Evolutionary conservation across 208 protist species (phyloP).

Genomic region (Leishmania amazonensis): DNA sequence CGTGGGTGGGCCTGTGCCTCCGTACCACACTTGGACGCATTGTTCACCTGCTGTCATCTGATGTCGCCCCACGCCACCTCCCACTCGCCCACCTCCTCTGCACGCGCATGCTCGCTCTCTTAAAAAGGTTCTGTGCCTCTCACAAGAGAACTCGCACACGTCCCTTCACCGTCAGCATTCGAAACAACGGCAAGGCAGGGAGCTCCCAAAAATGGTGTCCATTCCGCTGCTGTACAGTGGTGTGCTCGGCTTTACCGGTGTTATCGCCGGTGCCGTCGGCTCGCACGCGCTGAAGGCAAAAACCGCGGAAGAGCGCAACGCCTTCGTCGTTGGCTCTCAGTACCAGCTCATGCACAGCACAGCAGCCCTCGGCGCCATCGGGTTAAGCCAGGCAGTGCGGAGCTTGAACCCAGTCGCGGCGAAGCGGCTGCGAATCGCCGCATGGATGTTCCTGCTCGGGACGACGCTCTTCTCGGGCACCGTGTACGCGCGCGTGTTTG

Average conservation of each 20-base stretch:
- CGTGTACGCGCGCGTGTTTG: constrained; percentile 46
- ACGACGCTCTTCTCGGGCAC: constrained; percentile 47
- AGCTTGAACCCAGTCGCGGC: constrained; percentile 18
- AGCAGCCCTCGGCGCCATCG: constrained; percentile 32
- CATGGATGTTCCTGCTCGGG: constrained; percentile 36
- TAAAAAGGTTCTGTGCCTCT: background rate
- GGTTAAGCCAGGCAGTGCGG: constrained; percentile 12
- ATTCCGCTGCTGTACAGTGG: constrained; percentile 29
- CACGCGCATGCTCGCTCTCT: background rate
- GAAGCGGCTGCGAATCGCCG: constrained; percentile 20
- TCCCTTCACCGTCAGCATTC: background rate
- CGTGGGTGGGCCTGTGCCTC: background rate
- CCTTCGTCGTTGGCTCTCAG: constrained; percentile 34
- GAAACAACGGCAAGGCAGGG: background rate
- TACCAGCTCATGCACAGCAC: constrained; percentile 65
- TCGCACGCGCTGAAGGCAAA: constrained; percentile 37
- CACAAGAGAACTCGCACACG: background rate
- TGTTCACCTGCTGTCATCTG: background rate
- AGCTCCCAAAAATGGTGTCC: constrained; percentile 12
- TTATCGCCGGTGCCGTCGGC: constrained; percentile 41
- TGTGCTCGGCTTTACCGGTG: constrained; percentile 37
- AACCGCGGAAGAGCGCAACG: constrained; percentile 28
- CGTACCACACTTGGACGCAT: background rate
- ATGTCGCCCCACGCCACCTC: background rate
- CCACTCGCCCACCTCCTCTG: background rate